Conservation (phyloP, 306 rosid species). For the Abrus pulchellus region DNA sequence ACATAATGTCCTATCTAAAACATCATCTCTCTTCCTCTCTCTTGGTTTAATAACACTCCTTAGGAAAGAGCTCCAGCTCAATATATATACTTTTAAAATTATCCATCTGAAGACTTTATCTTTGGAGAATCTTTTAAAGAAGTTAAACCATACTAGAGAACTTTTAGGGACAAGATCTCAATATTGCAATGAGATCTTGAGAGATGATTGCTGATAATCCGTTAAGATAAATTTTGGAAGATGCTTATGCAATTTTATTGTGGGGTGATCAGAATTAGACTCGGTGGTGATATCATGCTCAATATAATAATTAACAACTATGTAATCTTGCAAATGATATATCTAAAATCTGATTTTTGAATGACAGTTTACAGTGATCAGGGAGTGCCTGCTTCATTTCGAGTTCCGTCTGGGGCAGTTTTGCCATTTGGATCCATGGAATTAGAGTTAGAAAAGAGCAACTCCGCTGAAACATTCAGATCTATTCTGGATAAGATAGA, state of each 20-base stretch:
- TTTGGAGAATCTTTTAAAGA: not conserved
- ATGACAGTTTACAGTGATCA: conserved; percentile 79
- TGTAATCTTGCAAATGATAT: conserved; percentile 38
- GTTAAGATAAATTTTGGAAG: conserved; percentile 7
- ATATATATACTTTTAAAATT: not conserved
- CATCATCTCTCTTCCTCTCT: not conserved
- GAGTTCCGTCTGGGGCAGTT: conserved; percentile 88
- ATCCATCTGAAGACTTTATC: not conserved
- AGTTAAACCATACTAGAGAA: not conserved
- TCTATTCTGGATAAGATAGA: conserved; percentile 73
- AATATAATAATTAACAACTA: conserved; percentile 15
- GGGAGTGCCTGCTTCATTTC: conserved; percentile 86
- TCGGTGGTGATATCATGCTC: conserved; percentile 15
- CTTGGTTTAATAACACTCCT: conserved; percentile 24
- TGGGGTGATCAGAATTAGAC: conserved; percentile 5
- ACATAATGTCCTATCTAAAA: conserved; percentile 2
- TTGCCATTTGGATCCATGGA: conserved; percentile 97
- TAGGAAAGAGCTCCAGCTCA: conserved; percentile 27
- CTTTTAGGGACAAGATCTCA: not conserved
- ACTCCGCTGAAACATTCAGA: conserved; percentile 67
- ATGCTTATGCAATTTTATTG: conserved; percentile 2
- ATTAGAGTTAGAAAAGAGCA: conserved; percentile 73
- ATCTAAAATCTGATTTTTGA: conserved; percentile 46
- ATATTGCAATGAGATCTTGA: not conserved
- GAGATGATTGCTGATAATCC: conserved; percentile 16